Percentiles rank a stretch among this genome's conserved stretches.
These are phyloP conservation scores for Pichia sp. DNA, from an alignment of 1,139 yeast species.

Conservation along the genomic window DNA sequence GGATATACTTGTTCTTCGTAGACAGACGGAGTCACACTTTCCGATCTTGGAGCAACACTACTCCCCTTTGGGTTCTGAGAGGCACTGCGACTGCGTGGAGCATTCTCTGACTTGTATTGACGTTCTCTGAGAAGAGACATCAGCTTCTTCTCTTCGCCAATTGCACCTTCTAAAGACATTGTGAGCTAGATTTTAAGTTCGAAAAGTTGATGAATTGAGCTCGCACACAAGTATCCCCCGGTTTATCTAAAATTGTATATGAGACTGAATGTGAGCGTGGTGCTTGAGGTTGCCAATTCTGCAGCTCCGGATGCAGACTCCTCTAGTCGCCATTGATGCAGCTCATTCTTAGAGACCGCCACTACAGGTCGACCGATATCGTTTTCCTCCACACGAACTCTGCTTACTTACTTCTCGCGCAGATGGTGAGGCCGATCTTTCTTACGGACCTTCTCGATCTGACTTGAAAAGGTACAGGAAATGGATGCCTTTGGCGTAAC, in stretches of 20 bases:
- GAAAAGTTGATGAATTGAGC: not conserved
- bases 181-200: not conserved
- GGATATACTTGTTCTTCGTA: slow-evolving; percentile 35
- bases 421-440: not conserved
- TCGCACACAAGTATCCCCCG: too few relatives aligned
- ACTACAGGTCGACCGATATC: not conserved
- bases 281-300: too few relatives aligned
- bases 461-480: not conserved
- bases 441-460: not conserved
- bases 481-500: too few relatives aligned
- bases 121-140: slow-evolving; percentile 36
- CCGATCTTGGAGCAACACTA: slow-evolving; percentile 20
- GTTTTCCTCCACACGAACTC: not conserved
- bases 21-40: slow-evolving; percentile 19
- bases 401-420: not conserved
- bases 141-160: slow-evolving; percentile 41
- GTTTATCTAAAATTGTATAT: too few relatives aligned
- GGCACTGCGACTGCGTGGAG: slow-evolving; percentile 14
- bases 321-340: not conserved
- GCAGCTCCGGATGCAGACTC: not conserved
- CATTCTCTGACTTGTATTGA: slow-evolving; percentile 16
- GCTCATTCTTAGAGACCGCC: not conserved
- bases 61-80: slow-evolving; percentile 10
- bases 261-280: too few relatives aligned
- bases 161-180: slow-evolving; percentile 44